Conservation (phyloP, 495 filamentous ascomycete genomes). For the Cladorrhinum samala region DNA sequence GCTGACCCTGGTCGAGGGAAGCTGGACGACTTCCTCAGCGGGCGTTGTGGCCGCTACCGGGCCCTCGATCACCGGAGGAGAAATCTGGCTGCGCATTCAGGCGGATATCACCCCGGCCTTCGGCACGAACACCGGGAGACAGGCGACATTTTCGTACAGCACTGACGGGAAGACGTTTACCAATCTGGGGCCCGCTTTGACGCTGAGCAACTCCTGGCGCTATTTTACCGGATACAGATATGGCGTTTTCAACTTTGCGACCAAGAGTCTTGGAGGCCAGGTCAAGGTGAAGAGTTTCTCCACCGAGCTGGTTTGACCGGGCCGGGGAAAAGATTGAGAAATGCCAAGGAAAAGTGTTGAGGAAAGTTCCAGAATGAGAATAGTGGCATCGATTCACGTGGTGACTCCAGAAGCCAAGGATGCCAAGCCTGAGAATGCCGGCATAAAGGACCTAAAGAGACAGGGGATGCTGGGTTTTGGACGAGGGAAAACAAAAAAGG, state of each 20-base stretch:
- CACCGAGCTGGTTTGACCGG: slow-evolving; percentile 12
- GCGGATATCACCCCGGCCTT: slow-evolving; percentile 38
- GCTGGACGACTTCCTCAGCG: slow-evolving; percentile 37
- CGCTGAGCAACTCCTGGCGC: slow-evolving; percentile 40
- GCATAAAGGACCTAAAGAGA: no score
- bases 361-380: neutral
- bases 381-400: no score
- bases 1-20: slow-evolving; percentile 20
- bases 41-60: slow-evolving; percentile 33
- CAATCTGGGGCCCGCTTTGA: slow-evolving; percentile 34
- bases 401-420: no score
- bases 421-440: no score
- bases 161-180: slow-evolving; percentile 39
- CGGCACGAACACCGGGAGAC: slow-evolving; percentile 20
- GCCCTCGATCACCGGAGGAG: slow-evolving; percentile 11
- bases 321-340: neutral
- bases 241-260: slow-evolving; percentile 55
- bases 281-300: slow-evolving; percentile 35
- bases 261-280: slow-evolving; percentile 43
- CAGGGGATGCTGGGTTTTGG: no score
- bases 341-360: neutral
- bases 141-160: slow-evolving; percentile 47
- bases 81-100: slow-evolving; percentile 39
- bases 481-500: no score
- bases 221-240: slow-evolving; percentile 54